phyloP scores from a whole-genome alignment of 495 filamentous ascomycete species.

The Podospora bellae-mahoneyi region DNA sequence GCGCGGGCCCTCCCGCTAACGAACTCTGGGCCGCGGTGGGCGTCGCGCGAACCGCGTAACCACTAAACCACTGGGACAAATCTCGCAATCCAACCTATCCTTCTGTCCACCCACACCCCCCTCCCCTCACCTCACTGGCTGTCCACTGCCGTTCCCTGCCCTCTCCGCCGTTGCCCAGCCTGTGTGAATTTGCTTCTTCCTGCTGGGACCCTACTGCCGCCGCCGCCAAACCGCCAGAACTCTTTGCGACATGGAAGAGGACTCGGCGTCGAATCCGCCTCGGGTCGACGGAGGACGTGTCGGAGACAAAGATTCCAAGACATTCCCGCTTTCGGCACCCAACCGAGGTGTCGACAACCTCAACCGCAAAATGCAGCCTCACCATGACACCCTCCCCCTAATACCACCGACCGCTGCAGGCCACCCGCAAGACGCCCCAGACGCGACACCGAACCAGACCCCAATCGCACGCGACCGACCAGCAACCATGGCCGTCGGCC shows the following conservation, averaged over 20 bases:
- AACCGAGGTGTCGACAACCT: slow-evolving; percentile 11
- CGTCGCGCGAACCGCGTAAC: slow-evolving; percentile 39
- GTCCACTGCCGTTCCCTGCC: not conserved
- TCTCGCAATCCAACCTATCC: slow-evolving; percentile 26
- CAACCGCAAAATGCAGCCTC: slow-evolving; percentile 16
- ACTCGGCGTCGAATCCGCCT: slow-evolving; percentile 24
- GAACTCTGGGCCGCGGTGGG: slow-evolving; percentile 28
- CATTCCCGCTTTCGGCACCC: slow-evolving; percentile 20
- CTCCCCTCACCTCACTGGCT: not conserved
- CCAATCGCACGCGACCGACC: slow-evolving; percentile 21
- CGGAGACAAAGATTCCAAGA: slow-evolving; percentile 28
- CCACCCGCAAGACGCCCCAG: slow-evolving; percentile 24
- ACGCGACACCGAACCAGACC: slow-evolving; percentile 11
- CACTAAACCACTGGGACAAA: slow-evolving; percentile 24
- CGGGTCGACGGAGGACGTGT: slow-evolving; percentile 30
- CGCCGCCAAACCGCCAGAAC: slow-evolving; percentile 4
- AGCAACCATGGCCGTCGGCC: not conserved
- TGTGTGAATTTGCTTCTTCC: slow-evolving; percentile 6
- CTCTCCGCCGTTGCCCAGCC: slow-evolving; percentile 14
- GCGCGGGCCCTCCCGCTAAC: slow-evolving; percentile 17
- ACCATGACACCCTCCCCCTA: slow-evolving; percentile 12
- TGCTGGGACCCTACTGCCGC: slow-evolving; percentile 5
- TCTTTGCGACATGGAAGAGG: slow-evolving; percentile 23
- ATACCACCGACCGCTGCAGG: slow-evolving; percentile 9
- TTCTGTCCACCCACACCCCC: slow-evolving; percentile 17